These are phyloP conservation scores for Penicillium occitanis DNA, from an alignment of 2,329 filamentous ascomycete species.

Conservation along the genomic window DNA sequence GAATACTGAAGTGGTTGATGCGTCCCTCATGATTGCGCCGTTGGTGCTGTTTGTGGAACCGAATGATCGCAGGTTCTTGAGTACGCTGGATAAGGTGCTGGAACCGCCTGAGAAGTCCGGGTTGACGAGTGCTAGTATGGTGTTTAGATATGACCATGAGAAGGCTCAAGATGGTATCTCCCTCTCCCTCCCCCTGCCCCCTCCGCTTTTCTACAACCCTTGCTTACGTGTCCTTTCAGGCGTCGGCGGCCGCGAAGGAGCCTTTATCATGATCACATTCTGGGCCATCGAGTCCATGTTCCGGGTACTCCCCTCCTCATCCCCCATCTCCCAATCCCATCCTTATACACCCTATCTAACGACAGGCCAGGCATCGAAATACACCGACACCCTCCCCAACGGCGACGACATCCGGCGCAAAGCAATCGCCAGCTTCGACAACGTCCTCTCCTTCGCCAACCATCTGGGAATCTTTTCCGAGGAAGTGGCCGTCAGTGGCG, in stretches of 20 bases:
- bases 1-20: constrained; percentile 67
- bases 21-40: constrained; percentile 72
- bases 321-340: not conserved
- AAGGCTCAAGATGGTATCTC: constrained; percentile 65
- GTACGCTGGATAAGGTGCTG: constrained; percentile 70
- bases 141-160: constrained; percentile 72
- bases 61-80: constrained; percentile 72
- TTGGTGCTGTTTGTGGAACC: constrained; percentile 78
- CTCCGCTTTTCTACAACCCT: constrained; percentile 8
- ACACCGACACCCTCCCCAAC: constrained; percentile 34
- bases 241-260: constrained; percentile 71
- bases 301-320: constrained; percentile 49
- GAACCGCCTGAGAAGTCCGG: constrained; percentile 72
- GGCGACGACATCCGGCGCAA: constrained; percentile 35
- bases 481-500: constrained; percentile 71
- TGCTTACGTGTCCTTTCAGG: constrained; percentile 46
- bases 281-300: constrained; percentile 80
- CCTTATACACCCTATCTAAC: not conserved
- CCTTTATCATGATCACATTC: constrained; percentile 80
- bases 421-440: constrained; percentile 71
- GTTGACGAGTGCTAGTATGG: constrained; percentile 70
- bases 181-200: not conserved
- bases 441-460: constrained; percentile 74
- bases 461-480: constrained; percentile 77
- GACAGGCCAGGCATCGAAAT: constrained; percentile 30